Evolutionary conservation across 148 eudicot species (phyloP), one percentile per base, ranked within the genome.

Genomic region (Silene latifolia): DNA sequence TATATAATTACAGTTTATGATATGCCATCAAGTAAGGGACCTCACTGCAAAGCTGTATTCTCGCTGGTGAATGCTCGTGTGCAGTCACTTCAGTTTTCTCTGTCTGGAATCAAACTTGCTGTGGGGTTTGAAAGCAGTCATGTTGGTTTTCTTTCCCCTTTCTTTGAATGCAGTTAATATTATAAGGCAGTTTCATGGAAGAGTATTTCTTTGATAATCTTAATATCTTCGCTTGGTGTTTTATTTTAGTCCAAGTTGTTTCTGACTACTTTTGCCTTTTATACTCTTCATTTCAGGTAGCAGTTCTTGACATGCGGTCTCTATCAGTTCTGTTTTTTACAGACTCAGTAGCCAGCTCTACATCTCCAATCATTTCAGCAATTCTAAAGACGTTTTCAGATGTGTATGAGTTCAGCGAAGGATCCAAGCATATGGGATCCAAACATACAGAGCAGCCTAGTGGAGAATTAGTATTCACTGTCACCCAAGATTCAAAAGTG

Each of bases 81-180:
- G 75, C 78, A 78, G 72, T 85, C 89, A 24, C 83, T 89, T 69
- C 79, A 88, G 51, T 91, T 85, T 81, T 72, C 83, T 69, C 76
- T 75, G 54, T 67, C 82, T 80, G 93, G 97, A 86, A 62, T 86
- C 75, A 89, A 86, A 74, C 91, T 91, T 79, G 84, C 89, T 69
- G 86, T 88, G 69, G 97, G 90, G 20, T 86, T 82, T 83, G 87
- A 89, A 76, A 85, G 81, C 69, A 82, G 85, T 67, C 86, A 83
- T 80, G 97, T 91, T 48, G 81, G 91, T 88, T 66, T 71, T 76
- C 29, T 23, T 82, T 81, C 29, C 29, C 18, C n/a, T 29, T 20
- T 17, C 7, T 35, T 15, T 48, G 29, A 24, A 18, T 67, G 19
- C 62, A 10, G 46, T n/a, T 53, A 66, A 5, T 39, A n/a, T 66